Conservation (phyloP, 345 rosid genomes). For the Populus pruinosa region DNA sequence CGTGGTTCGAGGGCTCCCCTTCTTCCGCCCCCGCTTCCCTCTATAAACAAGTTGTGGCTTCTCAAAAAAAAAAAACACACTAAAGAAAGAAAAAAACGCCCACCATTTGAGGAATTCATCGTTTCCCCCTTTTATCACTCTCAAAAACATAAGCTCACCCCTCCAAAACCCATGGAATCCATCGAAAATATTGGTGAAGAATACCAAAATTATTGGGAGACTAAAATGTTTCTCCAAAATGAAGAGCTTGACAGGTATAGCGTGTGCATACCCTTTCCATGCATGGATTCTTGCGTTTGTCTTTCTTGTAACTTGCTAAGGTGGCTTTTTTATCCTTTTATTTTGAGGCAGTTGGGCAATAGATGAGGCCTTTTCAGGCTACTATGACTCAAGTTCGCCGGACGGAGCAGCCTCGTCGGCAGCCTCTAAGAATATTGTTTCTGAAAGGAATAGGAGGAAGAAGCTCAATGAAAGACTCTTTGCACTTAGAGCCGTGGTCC, state of each 20-base stretch:
- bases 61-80: neutral
- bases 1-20: neutral
- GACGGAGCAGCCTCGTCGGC: conserved; percentile 76
- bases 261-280: neutral
- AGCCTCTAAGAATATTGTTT: conserved; percentile 82
- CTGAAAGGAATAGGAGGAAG: conserved; percentile 85
- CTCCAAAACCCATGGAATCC: conserved; percentile 11
- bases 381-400: conserved; percentile 92
- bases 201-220: conserved; percentile 57
- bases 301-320: neutral
- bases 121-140: neutral
- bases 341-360: conserved; percentile 19
- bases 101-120: neutral
- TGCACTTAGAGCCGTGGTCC: conserved; percentile 90
- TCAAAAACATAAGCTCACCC: neutral
- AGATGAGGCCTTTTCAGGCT: conserved; percentile 32
- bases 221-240: conserved; percentile 50
- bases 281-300: neutral
- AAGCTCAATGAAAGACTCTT: conserved; percentile 85
- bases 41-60: neutral
- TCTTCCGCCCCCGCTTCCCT: neutral
- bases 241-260: conserved; percentile 45
- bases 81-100: neutral
- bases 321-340: neutral
- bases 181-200: conserved; percentile 50